Evolutionary conservation across 192 early-diverging fungal species (phyloP), one percentile per base, ranked within the genome.

Genomic region (Jimgerdemannia flammicorona): DNA sequence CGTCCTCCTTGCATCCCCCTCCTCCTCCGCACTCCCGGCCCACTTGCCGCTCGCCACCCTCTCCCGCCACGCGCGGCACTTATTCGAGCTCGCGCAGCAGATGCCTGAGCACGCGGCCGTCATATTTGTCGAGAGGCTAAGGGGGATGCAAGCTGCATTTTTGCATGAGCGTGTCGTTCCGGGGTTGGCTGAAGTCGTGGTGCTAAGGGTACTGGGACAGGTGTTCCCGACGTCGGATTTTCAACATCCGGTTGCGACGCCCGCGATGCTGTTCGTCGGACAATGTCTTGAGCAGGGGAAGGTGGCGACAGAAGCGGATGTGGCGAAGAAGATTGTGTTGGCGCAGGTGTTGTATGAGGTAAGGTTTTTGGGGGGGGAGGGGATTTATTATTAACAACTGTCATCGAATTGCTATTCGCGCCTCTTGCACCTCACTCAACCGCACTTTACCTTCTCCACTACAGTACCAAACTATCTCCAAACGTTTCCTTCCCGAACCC

Each of bases 171-270:
- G 29, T 29, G 29, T 29, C 29, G 29, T 29, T 29, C 29, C 29
- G 29, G 29, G 29, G 64, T 49, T n/a, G n/a, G n/a, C n/a, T n/a
- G 90, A 92, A 43, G 65, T 97, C 43, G 84, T 90, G 40, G 79
- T 89, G 64, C 80, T 97, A 69, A 88, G 91, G 42, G 72, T 92
- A 41, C 78, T 97, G 67, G 89, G 86, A 2, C 87, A 90, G 43
- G 82, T 98, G 8, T 98, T 95, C 80, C 96, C 98, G 3, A 90
- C 94, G n/a, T 96, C 97, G 0, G 98, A 99, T 89, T 90, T 92
- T 54, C 87, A 90, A 73, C 96, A 99, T 79, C 79, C 90, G 4
- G 90, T 98, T 3, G n/a, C n/a, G n/a, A n/a, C n/a, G n/a, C n/a
- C 97, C 11, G 88, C 94, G 49, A 84, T 92, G 69, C 74, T 97